Conservation (phyloP, 2,329 filamentous ascomycete genomes). For the Lecanosticta acicola region DNA sequence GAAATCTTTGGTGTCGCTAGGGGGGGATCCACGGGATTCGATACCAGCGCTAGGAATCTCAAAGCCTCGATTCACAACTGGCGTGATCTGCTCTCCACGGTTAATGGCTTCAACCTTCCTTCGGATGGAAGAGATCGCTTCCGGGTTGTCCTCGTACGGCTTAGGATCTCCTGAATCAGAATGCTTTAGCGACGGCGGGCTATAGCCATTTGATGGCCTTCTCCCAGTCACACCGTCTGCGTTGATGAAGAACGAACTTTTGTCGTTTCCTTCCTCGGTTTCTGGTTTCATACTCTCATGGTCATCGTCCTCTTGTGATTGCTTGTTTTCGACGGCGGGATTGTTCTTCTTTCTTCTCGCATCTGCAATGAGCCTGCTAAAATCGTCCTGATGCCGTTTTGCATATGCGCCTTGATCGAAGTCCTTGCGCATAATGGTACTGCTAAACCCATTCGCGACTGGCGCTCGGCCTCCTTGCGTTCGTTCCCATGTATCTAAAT, state of each 20-base stretch:
- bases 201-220: background rate
- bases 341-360: constrained; percentile 55
- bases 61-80: constrained; percentile 22
- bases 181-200: background rate
- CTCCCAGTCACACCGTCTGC: background rate
- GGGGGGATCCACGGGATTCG: background rate
- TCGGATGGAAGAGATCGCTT: constrained; percentile 22
- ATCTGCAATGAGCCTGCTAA: constrained; percentile 70
- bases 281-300: background rate
- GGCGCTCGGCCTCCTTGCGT: constrained; percentile 63
- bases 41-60: background rate
- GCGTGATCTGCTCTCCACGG: constrained; percentile 13
- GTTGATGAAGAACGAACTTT: constrained; percentile 15
- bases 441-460: constrained; percentile 37
- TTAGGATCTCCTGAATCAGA: constrained; percentile 1
- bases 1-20: background rate
- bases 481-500: constrained; percentile 81
- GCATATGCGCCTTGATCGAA: constrained; percentile 79
- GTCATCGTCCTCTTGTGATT: constrained; percentile 10
- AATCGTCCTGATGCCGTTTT: constrained; percentile 65
- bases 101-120: constrained; percentile 25
- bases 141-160: constrained; percentile 25
- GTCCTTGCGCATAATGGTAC: constrained; percentile 70
- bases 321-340: constrained; percentile 13
- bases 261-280: constrained; percentile 7